Base-by-base conservation (phyloP, 805 yeast genomes). In the Yarrowia deformans region DNA sequence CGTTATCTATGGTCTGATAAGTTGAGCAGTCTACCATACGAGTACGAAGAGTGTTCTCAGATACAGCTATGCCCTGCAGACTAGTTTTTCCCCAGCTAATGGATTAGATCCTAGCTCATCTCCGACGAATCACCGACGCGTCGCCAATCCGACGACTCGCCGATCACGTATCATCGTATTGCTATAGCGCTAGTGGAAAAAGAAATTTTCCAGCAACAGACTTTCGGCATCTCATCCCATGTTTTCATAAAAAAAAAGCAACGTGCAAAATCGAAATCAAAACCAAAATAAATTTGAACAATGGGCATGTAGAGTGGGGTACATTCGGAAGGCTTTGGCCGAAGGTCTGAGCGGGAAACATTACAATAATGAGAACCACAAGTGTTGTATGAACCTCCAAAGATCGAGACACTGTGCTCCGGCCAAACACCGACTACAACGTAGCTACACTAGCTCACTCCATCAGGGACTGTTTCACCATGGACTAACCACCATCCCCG, bases 201-300 rank as follows among this genome's bases (percentile, higher is more conserved):
- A 50, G 56, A 40, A 50, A 50, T 35, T 50, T 35, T 10, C 12
- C n/a, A 9, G 10, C 56, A 49, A 50, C 56, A 34, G 56, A 18
- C 56, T 50, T 50, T 50, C 56, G 56, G 56, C 56, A 50, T 50
- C 56, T 50, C 56, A 50, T 50, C 56, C 56, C 56, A 50, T 34
- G 56, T 23, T 23, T 23, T 23, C 29, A 23, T 23, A 23, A 23
- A 23, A 23, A 23, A 23, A 23, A 23, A 23, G 29, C 2, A 23
- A 23, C 29, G 29, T 23, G 29, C 29, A 23, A 23, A 23, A 23
- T 23, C 29, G 29, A 23, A 2, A 23, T 23, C 29, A 23, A 23
- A 23, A 23, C 29, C 29, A 18, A 8, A 43, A 5, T 12, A 10
- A 48, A 2, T 2, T 2, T 23, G 29, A 23, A 23, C 29, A 23